phyloP scores from a whole-genome alignment of 805 yeast species.

The Ogataea trehaloabstinens region DNA sequence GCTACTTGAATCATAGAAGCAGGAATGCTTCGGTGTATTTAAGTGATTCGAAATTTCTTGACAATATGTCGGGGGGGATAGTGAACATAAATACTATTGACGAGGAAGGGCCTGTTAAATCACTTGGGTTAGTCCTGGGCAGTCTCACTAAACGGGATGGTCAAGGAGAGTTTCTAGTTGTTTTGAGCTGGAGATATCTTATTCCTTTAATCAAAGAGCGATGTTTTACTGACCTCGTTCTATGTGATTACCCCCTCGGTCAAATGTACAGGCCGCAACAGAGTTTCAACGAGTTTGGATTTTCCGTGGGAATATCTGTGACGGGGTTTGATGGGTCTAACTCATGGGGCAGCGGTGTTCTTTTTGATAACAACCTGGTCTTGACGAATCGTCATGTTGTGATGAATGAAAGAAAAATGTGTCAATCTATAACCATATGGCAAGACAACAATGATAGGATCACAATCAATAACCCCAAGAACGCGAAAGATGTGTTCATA shows the following conservation, averaged over 20 bases:
- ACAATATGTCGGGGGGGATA: slow-evolving; percentile 45
- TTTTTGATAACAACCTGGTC: slow-evolving; percentile 31
- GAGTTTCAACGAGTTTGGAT: neutral
- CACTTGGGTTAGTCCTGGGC: slow-evolving; percentile 41
- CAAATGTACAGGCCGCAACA: neutral
- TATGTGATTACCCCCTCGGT: neutral
- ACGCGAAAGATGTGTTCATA: slow-evolving; percentile 19
- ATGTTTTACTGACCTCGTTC: neutral
- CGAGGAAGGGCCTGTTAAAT: slow-evolving; percentile 1
- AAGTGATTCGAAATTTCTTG: slow-evolving; percentile 42
- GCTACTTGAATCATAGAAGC: slow-evolving; percentile 27
- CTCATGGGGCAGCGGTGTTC: slow-evolving; percentile 45
- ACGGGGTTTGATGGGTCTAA: slow-evolving; percentile 5
- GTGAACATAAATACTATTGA: slow-evolving; percentile 16
- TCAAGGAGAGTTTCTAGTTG: slow-evolving; percentile 41
- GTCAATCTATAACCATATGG: slow-evolving; percentile 18
- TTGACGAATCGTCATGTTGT: slow-evolving; percentile 44
- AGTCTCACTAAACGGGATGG: slow-evolving; percentile 39
- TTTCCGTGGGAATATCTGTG: slow-evolving; percentile 17
- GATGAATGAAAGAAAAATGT: slow-evolving; percentile 8
- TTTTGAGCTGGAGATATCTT: slow-evolving; percentile 20
- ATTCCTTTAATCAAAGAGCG: neutral
- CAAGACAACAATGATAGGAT: neutral
- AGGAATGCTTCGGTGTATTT: slow-evolving; percentile 20
- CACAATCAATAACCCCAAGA: slow-evolving; percentile 6